Percentiles rank a stretch among this genome's conserved stretches.
These are phyloP conservation scores for Blastobotrys indianensis DNA, from an alignment of 1,139 yeast species.

Conservation along the genomic window DNA sequence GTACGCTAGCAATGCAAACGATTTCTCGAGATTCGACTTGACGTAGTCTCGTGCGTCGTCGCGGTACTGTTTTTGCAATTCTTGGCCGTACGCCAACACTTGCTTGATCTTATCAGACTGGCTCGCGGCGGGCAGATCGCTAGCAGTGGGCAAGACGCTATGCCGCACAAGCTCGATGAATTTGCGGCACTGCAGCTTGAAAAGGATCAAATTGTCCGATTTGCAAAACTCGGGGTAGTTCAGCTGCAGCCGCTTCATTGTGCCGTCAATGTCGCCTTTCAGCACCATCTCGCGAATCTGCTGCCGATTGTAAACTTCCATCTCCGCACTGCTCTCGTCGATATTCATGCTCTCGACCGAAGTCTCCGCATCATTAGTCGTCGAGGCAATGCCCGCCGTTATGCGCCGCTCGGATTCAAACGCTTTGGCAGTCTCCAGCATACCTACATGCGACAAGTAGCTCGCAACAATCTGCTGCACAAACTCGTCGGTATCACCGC, in stretches of 20 bases:
- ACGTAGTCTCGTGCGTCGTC: constrained; percentile 29
- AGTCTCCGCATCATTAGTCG: not conserved
- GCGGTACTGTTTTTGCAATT: constrained; percentile 39
- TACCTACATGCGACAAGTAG: constrained; percentile 71
- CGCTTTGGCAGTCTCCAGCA: constrained; percentile 58
- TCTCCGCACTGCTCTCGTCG: constrained; percentile 17
- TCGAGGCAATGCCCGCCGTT: not conserved
- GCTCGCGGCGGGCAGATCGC: not conserved
- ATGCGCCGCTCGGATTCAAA: constrained; percentile 40
- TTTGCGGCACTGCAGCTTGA: constrained; percentile 49
- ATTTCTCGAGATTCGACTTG: constrained; percentile 35
- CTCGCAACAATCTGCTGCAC: constrained; percentile 57
- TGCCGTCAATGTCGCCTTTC: constrained; percentile 45
- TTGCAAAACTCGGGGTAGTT: constrained; percentile 45
- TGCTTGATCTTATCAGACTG: constrained; percentile 26
- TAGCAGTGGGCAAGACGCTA: constrained; percentile 6
- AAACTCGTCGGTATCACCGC: constrained; percentile 30
- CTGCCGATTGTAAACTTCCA: constrained; percentile 47
- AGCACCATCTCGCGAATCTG: constrained; percentile 43
- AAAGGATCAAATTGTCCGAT: constrained; percentile 41
- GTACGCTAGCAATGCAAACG: constrained; percentile 49
- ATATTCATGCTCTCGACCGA: constrained; percentile 12
- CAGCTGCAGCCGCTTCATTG: constrained; percentile 39
- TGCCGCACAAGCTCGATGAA: constrained; percentile 41
- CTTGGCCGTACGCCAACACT: constrained; percentile 45